Evolutionary conservation across 805 yeast genomes (phyloP).

Genomic region (Teunomyces stri): DNA sequence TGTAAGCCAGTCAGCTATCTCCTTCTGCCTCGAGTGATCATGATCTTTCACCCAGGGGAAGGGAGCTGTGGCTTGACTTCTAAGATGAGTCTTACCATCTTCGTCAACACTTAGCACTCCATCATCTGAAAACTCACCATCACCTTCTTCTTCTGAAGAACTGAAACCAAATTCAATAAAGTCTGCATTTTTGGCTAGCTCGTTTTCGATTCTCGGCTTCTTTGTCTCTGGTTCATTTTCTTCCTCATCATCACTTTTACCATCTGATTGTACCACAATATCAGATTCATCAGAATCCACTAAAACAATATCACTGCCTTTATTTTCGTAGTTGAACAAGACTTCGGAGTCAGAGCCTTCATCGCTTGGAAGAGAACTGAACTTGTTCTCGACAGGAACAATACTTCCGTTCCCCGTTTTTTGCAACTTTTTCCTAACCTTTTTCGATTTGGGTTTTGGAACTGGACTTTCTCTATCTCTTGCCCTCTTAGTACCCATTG

Average conservation of each 20-base stretch:
- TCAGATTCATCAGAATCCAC: slow-evolving; percentile 28
- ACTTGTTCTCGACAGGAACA: slow-evolving; percentile 18
- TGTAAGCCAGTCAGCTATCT: slow-evolving; percentile 83
- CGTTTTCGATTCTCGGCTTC: slow-evolving; percentile 25
- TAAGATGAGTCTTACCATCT: slow-evolving; percentile 13
- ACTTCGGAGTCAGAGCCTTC: slow-evolving; percentile 24
- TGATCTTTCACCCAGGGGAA: slow-evolving; percentile 79
- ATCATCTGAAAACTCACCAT: slow-evolving; percentile 27
- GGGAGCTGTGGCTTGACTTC: slow-evolving; percentile 27
- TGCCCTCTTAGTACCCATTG: slow-evolving; percentile 9
- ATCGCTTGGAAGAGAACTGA: slow-evolving; percentile 19
- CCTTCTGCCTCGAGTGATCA: slow-evolving; percentile 73
- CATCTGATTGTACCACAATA: slow-evolving; percentile 22
- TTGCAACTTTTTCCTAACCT: slow-evolving; percentile 19
- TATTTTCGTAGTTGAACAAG: slow-evolving; percentile 18
- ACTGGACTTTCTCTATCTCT: slow-evolving; percentile 11
- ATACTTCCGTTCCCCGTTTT: slow-evolving; percentile 8
- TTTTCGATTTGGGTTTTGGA: slow-evolving; percentile 18
- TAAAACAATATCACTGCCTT: slow-evolving; percentile 24
- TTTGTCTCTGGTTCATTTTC: slow-evolving; percentile 8
- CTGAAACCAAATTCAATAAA: slow-evolving; percentile 55
- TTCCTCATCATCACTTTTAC: slow-evolving; percentile 6
- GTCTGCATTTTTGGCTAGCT: slow-evolving; percentile 46
- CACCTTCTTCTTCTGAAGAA: slow-evolving; percentile 39
- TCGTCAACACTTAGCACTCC: slow-evolving; percentile 24